Evolutionary conservation across 495 filamentous ascomycete genomes (phyloP).

Genomic region (Aspergillus saccharolyticus): DNA sequence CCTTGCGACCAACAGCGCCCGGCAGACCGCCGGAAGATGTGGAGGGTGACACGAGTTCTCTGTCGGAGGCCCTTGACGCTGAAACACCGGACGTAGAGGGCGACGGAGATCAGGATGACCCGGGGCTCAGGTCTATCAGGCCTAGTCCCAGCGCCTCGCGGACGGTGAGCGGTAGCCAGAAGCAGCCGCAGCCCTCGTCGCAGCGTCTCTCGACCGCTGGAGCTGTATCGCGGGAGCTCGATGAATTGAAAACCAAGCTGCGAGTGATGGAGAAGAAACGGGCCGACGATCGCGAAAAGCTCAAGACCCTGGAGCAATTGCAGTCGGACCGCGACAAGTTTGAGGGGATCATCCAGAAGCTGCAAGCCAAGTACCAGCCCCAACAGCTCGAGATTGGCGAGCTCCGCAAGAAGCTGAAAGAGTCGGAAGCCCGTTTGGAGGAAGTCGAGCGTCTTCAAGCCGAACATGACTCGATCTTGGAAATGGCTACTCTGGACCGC

Average conservation of each 20-base stretch:
- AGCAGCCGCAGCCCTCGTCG: slow-evolving; percentile 21
- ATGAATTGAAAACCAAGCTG: slow-evolving; percentile 74
- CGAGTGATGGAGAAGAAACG: slow-evolving; percentile 77
- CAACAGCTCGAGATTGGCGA: slow-evolving; percentile 78
- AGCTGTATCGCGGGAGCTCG: slow-evolving; percentile 59
- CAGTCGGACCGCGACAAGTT: slow-evolving; percentile 81
- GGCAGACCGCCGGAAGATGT: slow-evolving; percentile 29
- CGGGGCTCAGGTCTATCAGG: slow-evolving; percentile 12
- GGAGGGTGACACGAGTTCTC: slow-evolving; percentile 23
- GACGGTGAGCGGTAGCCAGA: slow-evolving; percentile 20
- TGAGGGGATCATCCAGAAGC: slow-evolving; percentile 82
- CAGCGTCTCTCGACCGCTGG: slow-evolving; percentile 30
- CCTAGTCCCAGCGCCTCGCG: slow-evolving; percentile 33
- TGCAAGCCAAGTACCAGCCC: slow-evolving; percentile 83
- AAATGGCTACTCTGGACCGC: slow-evolving; percentile 82
- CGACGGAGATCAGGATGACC: slow-evolving; percentile 21
- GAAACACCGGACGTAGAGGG: slow-evolving; percentile 24
- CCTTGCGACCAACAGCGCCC: slow-evolving; percentile 27
- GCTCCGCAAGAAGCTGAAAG: slow-evolving; percentile 69
- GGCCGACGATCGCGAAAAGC: slow-evolving; percentile 78
- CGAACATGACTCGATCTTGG: slow-evolving; percentile 77
- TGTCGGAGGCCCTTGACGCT: slow-evolving; percentile 30
- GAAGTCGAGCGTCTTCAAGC: slow-evolving; percentile 67
- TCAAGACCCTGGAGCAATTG: slow-evolving; percentile 71
- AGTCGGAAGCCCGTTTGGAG: slow-evolving; percentile 62